Evolutionary conservation across 208 protist species (phyloP), one percentile per base, ranked within the genome.

Genomic region (Leishmania guyanensis): DNA sequence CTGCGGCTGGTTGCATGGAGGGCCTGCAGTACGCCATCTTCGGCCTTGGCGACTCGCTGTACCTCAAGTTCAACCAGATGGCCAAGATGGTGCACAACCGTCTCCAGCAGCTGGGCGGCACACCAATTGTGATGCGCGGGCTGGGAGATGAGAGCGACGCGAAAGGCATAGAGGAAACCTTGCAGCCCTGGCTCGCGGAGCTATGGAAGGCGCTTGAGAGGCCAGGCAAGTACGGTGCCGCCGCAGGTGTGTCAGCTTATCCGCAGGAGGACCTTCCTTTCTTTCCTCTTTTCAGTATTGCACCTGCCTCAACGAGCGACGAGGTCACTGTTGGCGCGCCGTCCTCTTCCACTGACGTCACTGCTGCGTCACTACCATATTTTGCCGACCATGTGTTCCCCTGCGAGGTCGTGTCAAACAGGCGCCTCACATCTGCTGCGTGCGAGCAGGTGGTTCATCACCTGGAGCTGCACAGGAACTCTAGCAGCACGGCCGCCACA

Each of bases 41-140:
- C 84, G 97, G 96, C 16, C 79, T 98, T 5, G 97, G 97, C 16
- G 96, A 99, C 85, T 95, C 91, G 2, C 77, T 92, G 14, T 99
- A 99, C 80, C 76, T 75, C 17, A 96, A 97, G 79, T 99, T 97
- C 78, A 98, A 98, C 88, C 95, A 95, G 84, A 94, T 97, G 84
- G 94, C 90, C 0, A 98, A 98, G 84, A 96, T 98, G 92, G 80
- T 98, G 70, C 92, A 98, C 88, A 98, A 98, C 84, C 88, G 96
- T 26, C 80, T 99, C 53, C 74, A 70, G 71, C 92, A 97, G 87
- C 86, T 99, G 0, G 94, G 94, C 26, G 95, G 84, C 16, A 66
- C 79, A 22, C 89, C 95, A 33, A 76, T 98, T 50, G 50, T 97
- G 75, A 77, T 95, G 64, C 89, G 94, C 39, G 97, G 95, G 6